A percentile compares a stretch with the other conserved stretches of the same genome.
phyloP scores from a whole-genome alignment of 257 asterid genomes.

The Solanum raphanifolium region DNA sequence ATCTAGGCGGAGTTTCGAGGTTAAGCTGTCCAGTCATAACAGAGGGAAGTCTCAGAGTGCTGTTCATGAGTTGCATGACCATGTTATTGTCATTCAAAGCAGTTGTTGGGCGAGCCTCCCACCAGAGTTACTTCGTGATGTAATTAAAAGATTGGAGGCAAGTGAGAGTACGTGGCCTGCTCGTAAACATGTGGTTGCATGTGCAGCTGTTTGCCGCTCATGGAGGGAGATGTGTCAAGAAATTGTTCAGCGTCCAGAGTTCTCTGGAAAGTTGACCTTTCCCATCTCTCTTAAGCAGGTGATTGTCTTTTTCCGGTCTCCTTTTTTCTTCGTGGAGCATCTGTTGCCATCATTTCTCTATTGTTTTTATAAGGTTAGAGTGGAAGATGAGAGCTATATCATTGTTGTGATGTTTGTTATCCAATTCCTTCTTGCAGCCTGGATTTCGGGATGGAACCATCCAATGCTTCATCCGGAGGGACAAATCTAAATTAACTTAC shows the following conservation, averaged over 20 bases:
- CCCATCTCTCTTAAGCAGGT: conserved; percentile 83
- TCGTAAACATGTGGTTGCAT: conserved; percentile 72
- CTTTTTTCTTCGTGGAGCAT: background rate
- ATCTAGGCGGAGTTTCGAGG: conserved; percentile 62
- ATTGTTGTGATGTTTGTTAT: conserved; percentile 2
- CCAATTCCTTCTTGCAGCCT: conserved; percentile 39
- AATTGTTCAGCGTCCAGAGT: conserved; percentile 56
- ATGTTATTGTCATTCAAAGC: conserved; percentile 47
- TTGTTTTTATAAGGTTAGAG: background rate
- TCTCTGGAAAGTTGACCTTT: conserved; percentile 61
- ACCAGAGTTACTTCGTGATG: conserved; percentile 70
- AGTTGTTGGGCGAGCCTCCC: conserved; percentile 89
- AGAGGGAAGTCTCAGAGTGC: conserved; percentile 68
- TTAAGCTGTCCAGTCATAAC: conserved; percentile 33
- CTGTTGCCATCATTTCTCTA: background rate
- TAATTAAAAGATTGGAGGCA: conserved; percentile 68
- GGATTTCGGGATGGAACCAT: conserved; percentile 76
- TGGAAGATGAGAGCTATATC: background rate
- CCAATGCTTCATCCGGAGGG: conserved; percentile 80
- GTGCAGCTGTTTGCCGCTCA: conserved; percentile 75
- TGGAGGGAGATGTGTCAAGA: conserved; percentile 90
- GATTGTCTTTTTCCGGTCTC: background rate
- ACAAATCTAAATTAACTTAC: conserved; percentile 63
- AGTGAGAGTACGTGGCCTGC: conserved; percentile 84
- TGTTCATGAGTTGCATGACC: conserved; percentile 70